Percentiles rank a stretch among this genome's conserved stretches.
These are phyloP conservation scores for Coffea canephora DNA, from an alignment of 257 asterid genomes.

Conservation along the genomic window DNA sequence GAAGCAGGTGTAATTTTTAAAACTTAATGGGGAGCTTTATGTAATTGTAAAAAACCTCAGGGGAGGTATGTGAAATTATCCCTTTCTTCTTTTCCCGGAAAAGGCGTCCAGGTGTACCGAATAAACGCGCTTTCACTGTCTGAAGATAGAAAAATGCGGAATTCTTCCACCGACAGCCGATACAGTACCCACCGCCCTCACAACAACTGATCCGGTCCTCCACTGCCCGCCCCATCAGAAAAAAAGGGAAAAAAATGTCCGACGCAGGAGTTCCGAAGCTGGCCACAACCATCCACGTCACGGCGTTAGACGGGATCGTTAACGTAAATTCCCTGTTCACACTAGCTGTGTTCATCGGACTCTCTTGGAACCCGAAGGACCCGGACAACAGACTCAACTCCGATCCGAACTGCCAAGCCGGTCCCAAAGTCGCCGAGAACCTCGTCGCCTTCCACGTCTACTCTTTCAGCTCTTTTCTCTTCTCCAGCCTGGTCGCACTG, in stretches of 20 bases:
- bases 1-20: too few species aligned
- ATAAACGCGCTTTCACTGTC: not conserved
- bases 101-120: not conserved
- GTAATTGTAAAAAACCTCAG: too few species aligned
- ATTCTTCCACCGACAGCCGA: not conserved
- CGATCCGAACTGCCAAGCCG: constrained; percentile 49
- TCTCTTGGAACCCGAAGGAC: constrained; percentile 88
- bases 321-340: constrained; percentile 92
- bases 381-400: constrained; percentile 64
- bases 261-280: constrained; percentile 31
- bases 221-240: not conserved
- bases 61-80: too few species aligned
- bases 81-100: too few species aligned
- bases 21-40: too few species aligned
- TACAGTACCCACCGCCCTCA: too few species aligned
- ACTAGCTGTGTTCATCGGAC: constrained; percentile 85
- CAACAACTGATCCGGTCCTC: too few species aligned
- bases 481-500: constrained; percentile 81
- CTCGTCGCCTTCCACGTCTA: constrained; percentile 76
- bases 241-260: constrained; percentile 34
- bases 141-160: not conserved
- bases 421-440: constrained; percentile 52
- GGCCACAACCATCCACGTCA: constrained; percentile 73
- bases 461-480: constrained; percentile 88
- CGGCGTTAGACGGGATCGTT: constrained; percentile 85